Percentiles rank a stretch among this genome's conserved stretches.
Conservation (phyloP, 192 early-diverging fungal genomes). For the Linnemannia hyalina region DNA sequence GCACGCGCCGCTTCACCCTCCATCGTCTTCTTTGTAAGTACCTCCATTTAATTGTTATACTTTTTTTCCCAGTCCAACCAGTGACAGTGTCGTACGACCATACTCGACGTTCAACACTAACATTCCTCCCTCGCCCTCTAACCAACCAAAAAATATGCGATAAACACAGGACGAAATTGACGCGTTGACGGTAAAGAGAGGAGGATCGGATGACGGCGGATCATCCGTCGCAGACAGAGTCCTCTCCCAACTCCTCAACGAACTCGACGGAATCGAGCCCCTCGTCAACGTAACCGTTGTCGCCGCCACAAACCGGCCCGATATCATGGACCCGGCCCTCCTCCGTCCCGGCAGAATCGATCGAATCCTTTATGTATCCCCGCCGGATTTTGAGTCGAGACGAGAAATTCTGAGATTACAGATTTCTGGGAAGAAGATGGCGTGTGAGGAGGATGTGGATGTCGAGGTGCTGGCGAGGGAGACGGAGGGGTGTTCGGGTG, state of each 20-base stretch:
- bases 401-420: conserved; percentile 87
- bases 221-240: conserved; percentile 95
- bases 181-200: conserved; percentile 89
- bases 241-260: conserved; percentile 92
- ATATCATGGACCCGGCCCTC: conserved; percentile 95
- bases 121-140: not conserved
- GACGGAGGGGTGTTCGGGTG: conserved; percentile 95
- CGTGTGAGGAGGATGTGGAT: conserved; percentile 76
- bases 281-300: conserved; percentile 96
- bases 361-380: conserved; percentile 92
- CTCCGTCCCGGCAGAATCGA: conserved; percentile 97
- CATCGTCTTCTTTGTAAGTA: conserved; percentile 96
- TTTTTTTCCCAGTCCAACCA: not conserved
- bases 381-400: conserved; percentile 84
- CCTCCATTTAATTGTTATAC: not conserved
- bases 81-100: not conserved
- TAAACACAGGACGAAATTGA: conserved; percentile 93
- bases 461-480: conserved; percentile 71
- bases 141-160: not conserved
- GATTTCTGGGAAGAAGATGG: conserved; percentile 72
- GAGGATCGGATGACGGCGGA: conserved; percentile 69
- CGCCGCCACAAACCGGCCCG: conserved; percentile 97
- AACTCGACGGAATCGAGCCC: conserved; percentile 97
- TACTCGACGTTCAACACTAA: too few relatives aligned
- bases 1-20: conserved; percentile 94